phyloP scores from a whole-genome alignment of 257 asterid genomes.

The Solanum ahanhuiri region DNA sequence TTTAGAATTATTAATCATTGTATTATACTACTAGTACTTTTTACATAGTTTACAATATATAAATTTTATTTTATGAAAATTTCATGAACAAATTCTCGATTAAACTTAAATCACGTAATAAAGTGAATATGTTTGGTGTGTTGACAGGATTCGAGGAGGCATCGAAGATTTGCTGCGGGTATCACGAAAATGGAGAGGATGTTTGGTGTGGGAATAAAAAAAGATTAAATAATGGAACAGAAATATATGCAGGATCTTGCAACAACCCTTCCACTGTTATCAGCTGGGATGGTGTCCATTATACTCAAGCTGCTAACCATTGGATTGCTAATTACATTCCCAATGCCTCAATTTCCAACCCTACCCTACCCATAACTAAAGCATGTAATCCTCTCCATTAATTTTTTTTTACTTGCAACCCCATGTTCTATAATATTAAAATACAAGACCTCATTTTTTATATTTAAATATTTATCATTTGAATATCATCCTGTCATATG shows the following conservation, averaged over 20 bases:
- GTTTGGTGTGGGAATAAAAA: conserved; percentile 36
- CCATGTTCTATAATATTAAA: neutral
- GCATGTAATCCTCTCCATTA: neutral
- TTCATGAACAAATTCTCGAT: no score
- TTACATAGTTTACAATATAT: no score
- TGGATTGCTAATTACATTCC: conserved; percentile 8
- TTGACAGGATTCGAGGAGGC: conserved; percentile 32
- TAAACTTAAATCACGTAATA: neutral
- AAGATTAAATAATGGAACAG: conserved; percentile 14
- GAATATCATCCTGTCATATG: neutral
- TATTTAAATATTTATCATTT: neutral
- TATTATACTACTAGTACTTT: no score
- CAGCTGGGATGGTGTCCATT: conserved; percentile 14
- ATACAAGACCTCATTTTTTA: no score
- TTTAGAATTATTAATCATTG: no score
- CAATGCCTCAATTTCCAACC: conserved; percentile 6
- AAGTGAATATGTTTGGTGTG: neutral
- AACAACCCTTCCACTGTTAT: conserved; percentile 15
- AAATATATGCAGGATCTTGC: conserved; percentile 26
- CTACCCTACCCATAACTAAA: neutral
- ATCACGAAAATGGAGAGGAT: conserved; percentile 10
- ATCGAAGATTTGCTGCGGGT: conserved; percentile 30
- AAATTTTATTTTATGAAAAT: no score
- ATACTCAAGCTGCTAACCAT: conserved; percentile 9
- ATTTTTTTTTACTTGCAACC: neutral